Evolutionary conservation across 306 rosid species (phyloP), one percentile per base, ranked within the genome.

Genomic region (Rosa rugosa): DNA sequence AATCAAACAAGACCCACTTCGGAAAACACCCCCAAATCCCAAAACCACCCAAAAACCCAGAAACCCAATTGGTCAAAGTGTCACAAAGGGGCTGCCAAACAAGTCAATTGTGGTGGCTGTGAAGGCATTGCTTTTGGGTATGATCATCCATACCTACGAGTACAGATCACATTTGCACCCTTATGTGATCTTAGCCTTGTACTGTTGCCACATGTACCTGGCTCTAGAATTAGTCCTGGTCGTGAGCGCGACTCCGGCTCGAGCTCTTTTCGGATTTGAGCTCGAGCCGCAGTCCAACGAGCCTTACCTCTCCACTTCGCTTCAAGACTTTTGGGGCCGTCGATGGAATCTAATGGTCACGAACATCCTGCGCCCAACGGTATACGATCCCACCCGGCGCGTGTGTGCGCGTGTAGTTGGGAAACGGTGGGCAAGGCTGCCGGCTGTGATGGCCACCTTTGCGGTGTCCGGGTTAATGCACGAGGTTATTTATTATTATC

Each of bases 281-380:
- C 66, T 94, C 0, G 93, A 90, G 46, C 91, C 88, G 0, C 97
- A 87, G n/a, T 95, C 83, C 81, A n/a, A 91, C 18, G 87, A 92
- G 68, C 98, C 97, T 0, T 89, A 89, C 56, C 85, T 90, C 4
- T 17, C 83, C 17, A 86, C 94, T 0, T 92, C 99, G 0, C 92
- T 95, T 9, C 97, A 87, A 63, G 94, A 95, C 68, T 95, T 95
- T 8, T 95, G 97, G 98, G 92, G 98, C 12, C 90, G 82, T 2
- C 77, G 98, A 53, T 95, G 94, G 99, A 95, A 95, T 54, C 96
- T 91, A 47, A 85, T 86, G 91, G 94, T 90, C 44, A 63, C 97
- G 0, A 64, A 79, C 77, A 84, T 86, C 18, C 86, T 92, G 34
- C 89, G 90, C 9, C 89, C 86, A 10, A 59, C 87, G 18, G 73